Percentiles rank a stretch among this genome's conserved stretches.
phyloP scores from a whole-genome alignment of 2,329 filamentous ascomycete species.

The Colletotrichum camelliae region DNA sequence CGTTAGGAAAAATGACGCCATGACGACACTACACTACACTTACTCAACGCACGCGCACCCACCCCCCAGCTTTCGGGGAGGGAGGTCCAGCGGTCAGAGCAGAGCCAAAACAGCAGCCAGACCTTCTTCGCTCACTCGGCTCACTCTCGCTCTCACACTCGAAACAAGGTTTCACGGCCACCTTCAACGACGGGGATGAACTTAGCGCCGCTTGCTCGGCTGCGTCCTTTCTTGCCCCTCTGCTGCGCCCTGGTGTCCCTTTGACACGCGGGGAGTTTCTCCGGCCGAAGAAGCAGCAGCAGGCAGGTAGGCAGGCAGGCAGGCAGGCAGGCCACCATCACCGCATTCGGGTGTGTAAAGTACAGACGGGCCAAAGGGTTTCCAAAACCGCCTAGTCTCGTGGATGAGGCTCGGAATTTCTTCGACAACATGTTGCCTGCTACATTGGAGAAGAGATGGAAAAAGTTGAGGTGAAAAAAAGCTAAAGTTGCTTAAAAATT shows the following conservation, averaged over 20 bases:
- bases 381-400: background rate
- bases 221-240: too few species aligned
- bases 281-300: background rate
- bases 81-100: background rate
- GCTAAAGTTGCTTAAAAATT: background rate
- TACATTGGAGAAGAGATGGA: background rate
- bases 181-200: background rate
- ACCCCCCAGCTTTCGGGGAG: background rate
- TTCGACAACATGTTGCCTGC: background rate
- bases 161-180: background rate
- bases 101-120: background rate
- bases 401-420: background rate
- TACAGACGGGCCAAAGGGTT: background rate
- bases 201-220: background rate
- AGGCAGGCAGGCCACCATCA: background rate
- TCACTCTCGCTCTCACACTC: background rate
- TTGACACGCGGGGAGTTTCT: background rate
- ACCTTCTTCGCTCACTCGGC: background rate
- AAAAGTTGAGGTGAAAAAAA: background rate
- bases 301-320: too few species aligned
- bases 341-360: background rate
- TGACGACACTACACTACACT: background rate
- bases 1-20: background rate
- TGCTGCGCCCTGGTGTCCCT: too few species aligned
- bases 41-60: background rate